These are phyloP conservation scores for Ceratocystis diversiconidia DNA, from an alignment of 2,329 filamentous ascomycete genomes.

Conservation along the genomic window DNA sequence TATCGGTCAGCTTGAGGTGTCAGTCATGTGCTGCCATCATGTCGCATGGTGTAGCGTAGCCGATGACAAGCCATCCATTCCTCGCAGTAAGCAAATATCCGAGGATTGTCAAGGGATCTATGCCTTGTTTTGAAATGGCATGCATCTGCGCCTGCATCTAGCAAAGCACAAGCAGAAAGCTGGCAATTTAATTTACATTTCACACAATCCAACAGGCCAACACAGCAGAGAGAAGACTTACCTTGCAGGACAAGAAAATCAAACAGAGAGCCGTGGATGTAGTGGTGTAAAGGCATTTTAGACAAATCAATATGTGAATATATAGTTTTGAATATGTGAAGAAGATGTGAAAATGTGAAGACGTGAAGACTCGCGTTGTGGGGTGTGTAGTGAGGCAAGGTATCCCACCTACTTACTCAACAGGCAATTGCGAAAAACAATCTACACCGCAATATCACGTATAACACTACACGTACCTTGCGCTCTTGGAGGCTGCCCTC, in stretches of 20 bases:
- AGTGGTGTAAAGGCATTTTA: too few species aligned
- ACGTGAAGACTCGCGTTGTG: too few species aligned
- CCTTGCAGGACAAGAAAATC: too few species aligned
- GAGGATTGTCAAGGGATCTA: neutral
- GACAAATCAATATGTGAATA: too few species aligned
- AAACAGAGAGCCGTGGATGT: too few species aligned
- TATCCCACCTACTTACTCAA: too few species aligned
- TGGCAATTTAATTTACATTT: neutral
- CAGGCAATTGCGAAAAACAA: too few species aligned
- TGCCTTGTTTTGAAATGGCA: neutral
- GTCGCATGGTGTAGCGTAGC: neutral
- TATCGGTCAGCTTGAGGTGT: neutral
- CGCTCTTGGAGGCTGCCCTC: neutral
- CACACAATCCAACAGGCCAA: neutral
- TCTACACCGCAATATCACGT: neutral
- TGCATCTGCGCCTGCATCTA: neutral
- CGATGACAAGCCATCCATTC: neutral
- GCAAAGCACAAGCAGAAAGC: neutral
- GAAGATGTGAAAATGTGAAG: too few species aligned
- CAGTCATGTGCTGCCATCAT: neutral
- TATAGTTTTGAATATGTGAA: too few species aligned
- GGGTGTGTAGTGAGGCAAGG: too few species aligned
- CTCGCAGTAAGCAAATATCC: neutral
- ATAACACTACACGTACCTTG: neutral
- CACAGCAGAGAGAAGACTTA: neutral